These are phyloP conservation scores for Entomortierella beljakovae DNA, from an alignment of 192 early-diverging fungal genomes.

Conservation along the genomic window DNA sequence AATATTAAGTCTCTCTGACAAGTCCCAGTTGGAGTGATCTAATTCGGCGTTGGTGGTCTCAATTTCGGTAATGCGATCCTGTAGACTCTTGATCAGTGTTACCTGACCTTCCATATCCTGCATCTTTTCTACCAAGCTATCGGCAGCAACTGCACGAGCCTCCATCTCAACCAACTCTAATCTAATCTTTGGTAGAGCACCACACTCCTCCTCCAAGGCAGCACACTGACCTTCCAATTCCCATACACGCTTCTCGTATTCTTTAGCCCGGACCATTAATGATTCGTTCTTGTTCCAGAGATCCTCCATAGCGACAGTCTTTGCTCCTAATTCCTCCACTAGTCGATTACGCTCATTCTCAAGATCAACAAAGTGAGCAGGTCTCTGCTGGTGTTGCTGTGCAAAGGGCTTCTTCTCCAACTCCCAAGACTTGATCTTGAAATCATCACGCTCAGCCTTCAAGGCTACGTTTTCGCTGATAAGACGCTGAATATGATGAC, in stretches of 20 bases:
- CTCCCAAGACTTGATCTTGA: slow-evolving; percentile 50
- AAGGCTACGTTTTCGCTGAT: slow-evolving; percentile 28
- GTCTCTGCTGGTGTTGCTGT: slow-evolving; percentile 31
- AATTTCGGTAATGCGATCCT: slow-evolving; percentile 49
- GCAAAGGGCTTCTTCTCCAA: slow-evolving; percentile 44
- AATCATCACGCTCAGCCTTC: slow-evolving; percentile 37
- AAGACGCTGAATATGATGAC: slow-evolving; percentile 36
- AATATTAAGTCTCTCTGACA: slow-evolving; percentile 47
- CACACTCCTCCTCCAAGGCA: slow-evolving; percentile 39
- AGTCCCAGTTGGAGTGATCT: slow-evolving; percentile 51
- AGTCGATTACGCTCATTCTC: slow-evolving; percentile 50
- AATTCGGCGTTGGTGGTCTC: slow-evolving; percentile 50
- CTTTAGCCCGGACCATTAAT: slow-evolving; percentile 45
- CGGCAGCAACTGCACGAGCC: slow-evolving; percentile 36
- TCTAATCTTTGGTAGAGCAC: slow-evolving; percentile 21
- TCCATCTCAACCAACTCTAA: slow-evolving; percentile 46
- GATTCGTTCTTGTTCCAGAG: slow-evolving; percentile 51
- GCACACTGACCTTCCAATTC: slow-evolving; percentile 45
- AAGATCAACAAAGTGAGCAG: slow-evolving; percentile 45
- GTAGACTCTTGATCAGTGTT: slow-evolving; percentile 32
- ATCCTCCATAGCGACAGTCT: slow-evolving; percentile 49
- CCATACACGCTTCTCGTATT: slow-evolving; percentile 53
- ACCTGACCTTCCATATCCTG: slow-evolving; percentile 52
- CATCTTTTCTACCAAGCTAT: slow-evolving; percentile 33
- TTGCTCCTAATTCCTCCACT: slow-evolving; percentile 39